A percentile compares a stretch with the other conserved stretches of the same genome.
Conservation (phyloP, 371 early-diverging fungal species). For the Dipsacomyces acuminosporus region DNA sequence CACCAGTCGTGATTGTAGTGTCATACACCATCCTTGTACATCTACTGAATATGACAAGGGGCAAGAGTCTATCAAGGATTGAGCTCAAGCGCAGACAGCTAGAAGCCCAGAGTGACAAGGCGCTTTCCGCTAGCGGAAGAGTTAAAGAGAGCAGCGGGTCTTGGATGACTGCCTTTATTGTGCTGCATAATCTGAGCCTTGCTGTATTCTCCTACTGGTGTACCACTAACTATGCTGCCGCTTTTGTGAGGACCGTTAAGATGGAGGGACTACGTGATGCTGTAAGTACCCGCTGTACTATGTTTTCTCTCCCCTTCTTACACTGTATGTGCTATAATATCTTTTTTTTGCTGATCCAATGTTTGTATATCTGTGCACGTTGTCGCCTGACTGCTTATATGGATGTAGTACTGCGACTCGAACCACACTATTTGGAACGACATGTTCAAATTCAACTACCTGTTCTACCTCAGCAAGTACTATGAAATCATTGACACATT, state of each 20-base stretch:
- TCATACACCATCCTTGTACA: conserved; percentile 35
- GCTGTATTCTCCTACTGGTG: conserved; percentile 44
- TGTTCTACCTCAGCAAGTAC: conserved; percentile 83
- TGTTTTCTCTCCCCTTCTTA: no score
- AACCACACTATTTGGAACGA: conserved; percentile 66
- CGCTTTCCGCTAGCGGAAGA: background rate
- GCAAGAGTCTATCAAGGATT: conserved; percentile 26
- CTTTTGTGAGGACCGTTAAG: conserved; percentile 34
- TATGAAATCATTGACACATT: conserved; percentile 85
- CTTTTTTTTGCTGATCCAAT: background rate
- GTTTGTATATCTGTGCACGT: no score
- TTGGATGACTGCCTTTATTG: conserved; percentile 42
- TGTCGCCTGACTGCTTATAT: no score
- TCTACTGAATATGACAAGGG: conserved; percentile 23
- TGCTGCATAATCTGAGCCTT: conserved; percentile 35
- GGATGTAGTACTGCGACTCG: conserved; percentile 62
- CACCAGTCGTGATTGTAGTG: conserved; percentile 35
- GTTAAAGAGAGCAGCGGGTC: conserved; percentile 31
- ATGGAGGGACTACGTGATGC: conserved; percentile 38
- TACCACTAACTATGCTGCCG: conserved; percentile 37
- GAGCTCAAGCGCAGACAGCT: conserved; percentile 34
- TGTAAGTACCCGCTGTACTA: no score
- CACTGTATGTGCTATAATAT: no score
- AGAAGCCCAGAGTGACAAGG: conserved; percentile 4
- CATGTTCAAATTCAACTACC: conserved; percentile 74